A percentile compares a stretch with the other conserved stretches of the same genome.
Evolutionary conservation across 2,329 filamentous ascomycete genomes (phyloP).

Genomic region (Chaetomium strumarium): DNA sequence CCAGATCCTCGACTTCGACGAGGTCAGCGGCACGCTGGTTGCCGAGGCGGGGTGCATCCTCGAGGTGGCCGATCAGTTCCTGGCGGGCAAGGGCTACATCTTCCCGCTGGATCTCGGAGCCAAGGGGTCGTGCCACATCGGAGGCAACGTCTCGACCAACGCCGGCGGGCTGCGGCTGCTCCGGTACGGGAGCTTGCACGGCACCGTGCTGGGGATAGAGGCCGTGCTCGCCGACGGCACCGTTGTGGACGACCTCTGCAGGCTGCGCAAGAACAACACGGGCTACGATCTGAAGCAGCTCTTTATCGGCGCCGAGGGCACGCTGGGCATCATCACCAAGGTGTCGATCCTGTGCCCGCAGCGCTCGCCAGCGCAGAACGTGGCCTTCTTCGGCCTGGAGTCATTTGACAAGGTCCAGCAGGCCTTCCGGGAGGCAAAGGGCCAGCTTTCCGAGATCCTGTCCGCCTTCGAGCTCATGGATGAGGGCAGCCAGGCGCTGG

Average conservation of each 20-base stretch:
- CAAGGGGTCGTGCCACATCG: constrained; percentile 94
- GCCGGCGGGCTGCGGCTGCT: constrained; percentile 86
- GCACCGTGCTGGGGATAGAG: constrained; percentile 86
- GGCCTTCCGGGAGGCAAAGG: constrained; percentile 84
- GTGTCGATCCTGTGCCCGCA: constrained; percentile 87
- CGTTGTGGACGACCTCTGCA: constrained; percentile 81
- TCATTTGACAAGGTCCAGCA: constrained; percentile 84
- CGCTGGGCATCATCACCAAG: constrained; percentile 87
- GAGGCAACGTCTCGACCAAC: constrained; percentile 93
- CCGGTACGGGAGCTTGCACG: constrained; percentile 90
- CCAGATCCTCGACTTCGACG: constrained; percentile 83
- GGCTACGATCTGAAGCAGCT: constrained; percentile 96
- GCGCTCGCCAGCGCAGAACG: constrained; percentile 80
- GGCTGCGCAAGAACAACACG: constrained; percentile 95
- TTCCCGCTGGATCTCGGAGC: constrained; percentile 97
- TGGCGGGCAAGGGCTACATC: constrained; percentile 77
- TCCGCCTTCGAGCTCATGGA: constrained; percentile 99
- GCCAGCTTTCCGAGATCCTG: constrained; percentile 86
- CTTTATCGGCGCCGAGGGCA: constrained; percentile 93
- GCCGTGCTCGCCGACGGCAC: constrained; percentile 91
- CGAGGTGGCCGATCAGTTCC: constrained; percentile 78
- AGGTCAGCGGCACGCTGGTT: constrained; percentile 84
- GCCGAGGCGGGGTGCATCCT: constrained; percentile 88
- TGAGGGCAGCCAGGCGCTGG: constrained; percentile 69
- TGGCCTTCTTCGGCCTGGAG: constrained; percentile 87